Evolutionary conservation across 2,329 filamentous ascomycete genomes (phyloP).

Genomic region (Diplodia sapinea): DNA sequence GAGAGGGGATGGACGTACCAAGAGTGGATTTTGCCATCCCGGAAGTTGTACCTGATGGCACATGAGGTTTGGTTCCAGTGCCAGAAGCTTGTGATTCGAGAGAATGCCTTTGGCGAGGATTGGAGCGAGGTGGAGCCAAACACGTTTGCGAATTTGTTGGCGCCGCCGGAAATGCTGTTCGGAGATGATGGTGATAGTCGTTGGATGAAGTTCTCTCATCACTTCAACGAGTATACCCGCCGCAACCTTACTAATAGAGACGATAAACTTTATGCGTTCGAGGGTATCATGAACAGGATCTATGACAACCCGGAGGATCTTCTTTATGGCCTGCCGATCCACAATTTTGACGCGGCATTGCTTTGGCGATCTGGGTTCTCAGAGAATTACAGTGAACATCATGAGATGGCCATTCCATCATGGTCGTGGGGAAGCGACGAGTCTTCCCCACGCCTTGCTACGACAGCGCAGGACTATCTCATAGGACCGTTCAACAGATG

Average conservation of each 20-base stretch:
- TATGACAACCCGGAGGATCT: no score
- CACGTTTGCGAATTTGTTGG: no score
- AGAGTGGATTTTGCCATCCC: neutral
- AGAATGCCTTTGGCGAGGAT: neutral
- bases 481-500: no score
- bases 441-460: no score
- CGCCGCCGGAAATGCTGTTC: neutral
- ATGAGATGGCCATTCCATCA: no score
- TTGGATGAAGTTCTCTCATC: neutral
- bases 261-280: neutral
- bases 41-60: neutral
- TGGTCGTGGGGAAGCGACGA: no score
- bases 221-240: neutral
- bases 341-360: no score
- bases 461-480: no score
- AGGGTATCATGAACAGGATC: no score
- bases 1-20: constrained; percentile 1
- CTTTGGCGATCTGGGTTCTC: no score
- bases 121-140: neutral
- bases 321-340: no score
- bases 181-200: neutral
- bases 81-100: neutral
- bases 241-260: neutral
- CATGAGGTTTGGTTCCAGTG: neutral
- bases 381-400: no score